phyloP scores from a whole-genome alignment of 2,329 filamentous ascomycete species.

The Aspergillus uvarum region DNA sequence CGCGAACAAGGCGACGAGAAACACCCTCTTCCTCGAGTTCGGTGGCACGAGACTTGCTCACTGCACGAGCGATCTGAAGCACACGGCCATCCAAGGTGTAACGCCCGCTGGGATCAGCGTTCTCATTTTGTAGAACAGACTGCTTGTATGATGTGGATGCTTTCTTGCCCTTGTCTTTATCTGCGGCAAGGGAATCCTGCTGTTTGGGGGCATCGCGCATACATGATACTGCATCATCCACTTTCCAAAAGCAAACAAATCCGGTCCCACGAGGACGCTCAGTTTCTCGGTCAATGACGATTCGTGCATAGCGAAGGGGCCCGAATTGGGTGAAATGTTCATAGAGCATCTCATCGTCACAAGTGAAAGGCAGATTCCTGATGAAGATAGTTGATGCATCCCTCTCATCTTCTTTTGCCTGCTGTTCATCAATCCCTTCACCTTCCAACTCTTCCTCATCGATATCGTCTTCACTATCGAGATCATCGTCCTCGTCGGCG shows the following conservation, averaged over 20 bases:
- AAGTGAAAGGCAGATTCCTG: constrained; percentile 88
- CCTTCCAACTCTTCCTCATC: constrained; percentile 32
- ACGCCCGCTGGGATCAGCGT: constrained; percentile 73
- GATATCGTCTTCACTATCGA: constrained; percentile 38
- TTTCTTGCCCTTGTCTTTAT: constrained; percentile 38
- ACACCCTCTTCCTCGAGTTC: constrained; percentile 70
- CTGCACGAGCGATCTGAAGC: constrained; percentile 78
- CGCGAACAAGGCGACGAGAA: constrained; percentile 61
- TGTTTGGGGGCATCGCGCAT: constrained; percentile 69
- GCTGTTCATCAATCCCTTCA: constrained; percentile 44
- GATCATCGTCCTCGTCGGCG: constrained; percentile 35
- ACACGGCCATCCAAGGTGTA: constrained; percentile 92
- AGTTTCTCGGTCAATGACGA: constrained; percentile 82
- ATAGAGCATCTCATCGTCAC: constrained; percentile 77
- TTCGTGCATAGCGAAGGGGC: constrained; percentile 81
- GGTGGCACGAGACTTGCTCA: constrained; percentile 76
- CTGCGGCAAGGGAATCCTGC: constrained; percentile 43
- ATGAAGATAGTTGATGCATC: constrained; percentile 83
- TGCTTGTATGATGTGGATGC: constrained; percentile 59
- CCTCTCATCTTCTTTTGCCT: constrained; percentile 49
- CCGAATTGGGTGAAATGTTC: constrained; percentile 88
- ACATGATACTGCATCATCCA: constrained; percentile 73
- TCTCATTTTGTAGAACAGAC: constrained; percentile 85
- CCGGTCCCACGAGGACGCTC: constrained; percentile 87
- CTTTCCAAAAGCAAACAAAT: constrained; percentile 88